These are phyloP conservation scores for Rhodotorula kratochvilovae DNA, from an alignment of 768 basidiomycete genomes.

Conservation along the genomic window DNA sequence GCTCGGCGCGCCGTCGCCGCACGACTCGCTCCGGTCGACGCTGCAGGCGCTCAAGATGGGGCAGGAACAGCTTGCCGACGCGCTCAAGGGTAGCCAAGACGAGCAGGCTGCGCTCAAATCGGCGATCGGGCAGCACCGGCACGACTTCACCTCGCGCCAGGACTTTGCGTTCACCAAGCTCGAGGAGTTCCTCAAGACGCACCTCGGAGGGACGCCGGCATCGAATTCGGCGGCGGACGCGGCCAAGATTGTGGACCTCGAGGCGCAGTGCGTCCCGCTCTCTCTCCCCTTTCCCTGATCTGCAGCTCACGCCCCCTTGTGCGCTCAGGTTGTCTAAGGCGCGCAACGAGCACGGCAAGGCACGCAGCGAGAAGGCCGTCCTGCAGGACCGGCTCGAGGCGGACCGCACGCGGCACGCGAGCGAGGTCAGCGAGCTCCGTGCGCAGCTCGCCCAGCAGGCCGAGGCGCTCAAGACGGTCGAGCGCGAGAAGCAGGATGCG, in stretches of 20 bases:
- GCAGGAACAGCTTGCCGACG: not conserved
- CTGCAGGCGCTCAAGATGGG: not conserved
- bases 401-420: not conserved
- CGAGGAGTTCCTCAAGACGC: not conserved
- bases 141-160: constrained; percentile 14
- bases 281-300: no score
- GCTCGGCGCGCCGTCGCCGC: not conserved
- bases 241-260: constrained; percentile 6
- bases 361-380: constrained; percentile 13
- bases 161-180: constrained; percentile 1
- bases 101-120: not conserved
- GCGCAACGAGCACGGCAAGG: constrained; percentile 24
- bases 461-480: not conserved
- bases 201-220: not conserved
- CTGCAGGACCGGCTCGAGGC: constrained; percentile 15
- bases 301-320: no score
- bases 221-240: no score
- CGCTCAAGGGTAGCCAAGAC: not conserved
- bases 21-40: not conserved
- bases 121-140: constrained; percentile 1
- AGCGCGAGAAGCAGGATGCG: not conserved
- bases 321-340: constrained; percentile 10
- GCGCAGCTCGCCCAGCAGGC: not conserved
- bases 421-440: not conserved
- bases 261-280: constrained; percentile 4